Conservation (phyloP, 768 basidiomycete genomes). For the Tulasnella sp. region DNA sequence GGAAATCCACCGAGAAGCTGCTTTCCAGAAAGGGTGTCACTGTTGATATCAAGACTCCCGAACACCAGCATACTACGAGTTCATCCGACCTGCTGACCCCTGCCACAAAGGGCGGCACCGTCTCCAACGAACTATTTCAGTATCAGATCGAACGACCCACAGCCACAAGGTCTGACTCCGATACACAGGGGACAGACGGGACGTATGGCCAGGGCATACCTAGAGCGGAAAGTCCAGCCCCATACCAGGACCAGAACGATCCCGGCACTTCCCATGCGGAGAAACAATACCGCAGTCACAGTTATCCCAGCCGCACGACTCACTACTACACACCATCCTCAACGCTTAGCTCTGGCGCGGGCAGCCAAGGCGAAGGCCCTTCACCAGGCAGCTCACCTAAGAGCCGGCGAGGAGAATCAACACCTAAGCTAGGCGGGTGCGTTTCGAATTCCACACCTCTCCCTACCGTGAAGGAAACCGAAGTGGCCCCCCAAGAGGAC, state of each 20-base stretch:
- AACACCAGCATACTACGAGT: not conserved
- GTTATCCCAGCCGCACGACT: not conserved
- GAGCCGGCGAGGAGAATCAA: not conserved
- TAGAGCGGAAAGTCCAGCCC: not conserved
- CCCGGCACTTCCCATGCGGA: not conserved
- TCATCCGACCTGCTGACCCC: not conserved
- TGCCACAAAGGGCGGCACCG: not conserved
- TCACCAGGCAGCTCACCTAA: not conserved
- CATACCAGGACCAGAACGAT: not conserved
- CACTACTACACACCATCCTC: not conserved
- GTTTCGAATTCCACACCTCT: not conserved
- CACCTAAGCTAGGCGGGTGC: not conserved
- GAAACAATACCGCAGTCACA: not conserved
- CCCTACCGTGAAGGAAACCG: not conserved
- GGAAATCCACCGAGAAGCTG: not conserved
- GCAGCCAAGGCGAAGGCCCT: not conserved
- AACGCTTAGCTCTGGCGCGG: not conserved
- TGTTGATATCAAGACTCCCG: not conserved
- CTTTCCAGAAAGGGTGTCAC: not conserved
- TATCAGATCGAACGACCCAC: not conserved
- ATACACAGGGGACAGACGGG: not conserved
- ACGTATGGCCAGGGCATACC: not conserved
- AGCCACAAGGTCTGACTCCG: not conserved
- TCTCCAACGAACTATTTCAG: not conserved
- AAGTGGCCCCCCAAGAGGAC: not conserved